Evolutionary conservation across 306 rosid genomes (phyloP), one percentile per base, ranked within the genome.

Genomic region (Canavalia gladiata): DNA sequence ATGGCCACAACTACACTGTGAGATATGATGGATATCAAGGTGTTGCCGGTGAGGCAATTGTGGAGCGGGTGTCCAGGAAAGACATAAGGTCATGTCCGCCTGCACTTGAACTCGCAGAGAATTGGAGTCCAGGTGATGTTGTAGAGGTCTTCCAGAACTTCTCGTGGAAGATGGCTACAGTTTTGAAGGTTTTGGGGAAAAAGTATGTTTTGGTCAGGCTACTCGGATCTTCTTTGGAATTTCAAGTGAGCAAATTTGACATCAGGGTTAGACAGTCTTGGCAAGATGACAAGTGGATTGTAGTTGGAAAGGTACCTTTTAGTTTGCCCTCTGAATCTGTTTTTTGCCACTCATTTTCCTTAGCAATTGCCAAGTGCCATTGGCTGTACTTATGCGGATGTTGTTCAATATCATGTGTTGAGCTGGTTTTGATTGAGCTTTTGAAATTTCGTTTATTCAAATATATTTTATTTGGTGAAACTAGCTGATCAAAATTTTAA

Each of bases 161-260:
- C 49, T 89, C 95, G 2, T 96, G 99, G 99, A 92, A 86, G 86
- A 88, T 96, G 94, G 97, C 98, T 54, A 87, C 90, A 37, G 84
- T 96, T 88, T 86, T 88, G 68, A 85, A 91, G 88, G 91, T 87
- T 89, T 84, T 90, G 84, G 88, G 92, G 55, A 78, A 77, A 64
- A 83, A 82, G 77, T 74, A 81, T 75, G 80, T 89, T 82, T 78
- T 86, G 79, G 92, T 92, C 65, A 87, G 98, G 90, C 74, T 91
- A 65, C 90, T 96, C 82, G 99, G 99, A 64, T 94, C 98, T 64
- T 90, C 86, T 78, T 12, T 77, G 81, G 94, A 94, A 77, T 87
- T 86, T 77, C 88, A 88, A 87, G 97, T 88, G 80, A 79, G 86
- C 82, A 92, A 87, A 81, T 84, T 80, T 50, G 91, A 94, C 80